Evolutionary conservation across 2,329 filamentous ascomycete species (phyloP).

Genomic region (Aspergillus aculeatus): DNA sequence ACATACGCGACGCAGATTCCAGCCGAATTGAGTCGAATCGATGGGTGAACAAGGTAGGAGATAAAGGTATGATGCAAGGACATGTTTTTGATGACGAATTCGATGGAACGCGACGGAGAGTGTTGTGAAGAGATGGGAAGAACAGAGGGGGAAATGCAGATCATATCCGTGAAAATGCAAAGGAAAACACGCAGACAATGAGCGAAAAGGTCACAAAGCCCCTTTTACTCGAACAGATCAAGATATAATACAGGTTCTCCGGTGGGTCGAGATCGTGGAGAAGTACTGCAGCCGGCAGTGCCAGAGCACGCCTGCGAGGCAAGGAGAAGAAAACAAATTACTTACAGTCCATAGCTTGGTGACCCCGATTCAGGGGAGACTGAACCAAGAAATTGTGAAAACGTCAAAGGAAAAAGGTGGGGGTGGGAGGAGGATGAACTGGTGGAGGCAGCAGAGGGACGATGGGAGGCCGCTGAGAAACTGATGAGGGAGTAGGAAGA

Average conservation of each 20-base stretch:
- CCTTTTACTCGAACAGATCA: constrained; percentile 18
- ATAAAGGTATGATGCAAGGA: constrained; percentile 35
- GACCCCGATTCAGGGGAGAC: constrained; percentile 44
- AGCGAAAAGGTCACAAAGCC: constrained; percentile 15
- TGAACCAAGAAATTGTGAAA: constrained; percentile 35
- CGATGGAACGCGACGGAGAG: constrained; percentile 36
- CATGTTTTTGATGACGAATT: constrained; percentile 40
- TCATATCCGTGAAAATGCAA: constrained; percentile 23
- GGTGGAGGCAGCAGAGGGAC: constrained; percentile 35
- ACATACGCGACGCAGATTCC: constrained; percentile 36
- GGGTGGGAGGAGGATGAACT: constrained; percentile 23
- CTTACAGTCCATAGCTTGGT: constrained; percentile 61
- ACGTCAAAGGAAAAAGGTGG: constrained; percentile 22
- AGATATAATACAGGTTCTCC: constrained; percentile 28
- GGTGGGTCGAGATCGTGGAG: constrained; percentile 43
- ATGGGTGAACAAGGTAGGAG: constrained; percentile 26
- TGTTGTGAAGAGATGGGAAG: constrained; percentile 21
- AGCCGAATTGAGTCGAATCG: constrained; percentile 24
- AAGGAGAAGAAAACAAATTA: constrained; percentile 39
- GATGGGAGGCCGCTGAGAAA: constrained; percentile 30
- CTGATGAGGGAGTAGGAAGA: constrained; percentile 38
- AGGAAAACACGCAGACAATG: constrained; percentile 17
- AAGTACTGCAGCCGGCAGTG: constrained; percentile 39
- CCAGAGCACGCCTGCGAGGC: constrained; percentile 29
- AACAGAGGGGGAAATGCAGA: constrained; percentile 18